A percentile compares a stretch with the other conserved stretches of the same genome.
phyloP scores from a whole-genome alignment of 352 stramenopile species.

The Phytophthora constricta region DNA sequence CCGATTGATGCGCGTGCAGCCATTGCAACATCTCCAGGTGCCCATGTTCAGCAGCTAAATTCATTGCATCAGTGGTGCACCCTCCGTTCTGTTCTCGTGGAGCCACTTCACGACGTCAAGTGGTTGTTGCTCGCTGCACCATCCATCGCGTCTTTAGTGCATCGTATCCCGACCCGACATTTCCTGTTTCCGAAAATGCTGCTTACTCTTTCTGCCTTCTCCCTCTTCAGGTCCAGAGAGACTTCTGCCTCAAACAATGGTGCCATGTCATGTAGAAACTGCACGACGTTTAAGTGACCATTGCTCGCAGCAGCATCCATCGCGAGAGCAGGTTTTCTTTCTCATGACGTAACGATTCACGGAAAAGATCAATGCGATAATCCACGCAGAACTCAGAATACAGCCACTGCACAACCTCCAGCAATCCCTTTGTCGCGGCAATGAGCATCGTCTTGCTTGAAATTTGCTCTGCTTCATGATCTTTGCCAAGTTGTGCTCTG shows the following conservation, averaged over 20 bases:
- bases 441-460: conserved; percentile 19
- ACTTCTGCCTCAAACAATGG: not conserved
- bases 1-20: not conserved
- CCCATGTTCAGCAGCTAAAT: not conserved
- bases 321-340: too few species aligned
- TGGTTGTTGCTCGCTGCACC: not conserved
- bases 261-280: conserved; percentile 19
- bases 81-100: not conserved
- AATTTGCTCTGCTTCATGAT: not conserved
- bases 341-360: too few species aligned
- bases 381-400: conserved; percentile 15
- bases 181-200: not conserved
- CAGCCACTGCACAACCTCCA: conserved; percentile 25
- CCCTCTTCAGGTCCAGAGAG: not conserved
- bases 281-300: conserved; percentile 20
- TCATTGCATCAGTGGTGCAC: not conserved
- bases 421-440: conserved; percentile 19
- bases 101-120: conserved; percentile 1
- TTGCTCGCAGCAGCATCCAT: conserved; percentile 18
- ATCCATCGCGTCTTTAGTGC: conserved; percentile 15
- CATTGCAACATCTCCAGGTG: not conserved
- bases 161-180: not conserved
- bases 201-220: not conserved
- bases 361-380: conserved; percentile 10
- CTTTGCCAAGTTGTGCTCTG: not conserved